Conservation (phyloP, 73 alveolate species). For the Paramecium tetraurelia region DNA sequence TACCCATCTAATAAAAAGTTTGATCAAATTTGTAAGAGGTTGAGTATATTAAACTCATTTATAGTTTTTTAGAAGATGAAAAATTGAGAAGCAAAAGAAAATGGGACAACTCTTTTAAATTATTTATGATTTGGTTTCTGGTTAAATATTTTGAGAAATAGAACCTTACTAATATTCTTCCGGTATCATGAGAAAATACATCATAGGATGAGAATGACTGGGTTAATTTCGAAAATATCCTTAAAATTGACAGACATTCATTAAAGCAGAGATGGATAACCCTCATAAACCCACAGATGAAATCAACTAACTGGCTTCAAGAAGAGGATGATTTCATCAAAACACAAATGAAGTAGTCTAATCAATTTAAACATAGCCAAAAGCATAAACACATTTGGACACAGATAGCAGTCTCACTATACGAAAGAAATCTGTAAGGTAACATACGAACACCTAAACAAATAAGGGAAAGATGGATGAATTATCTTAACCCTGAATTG, state of each 20-base stretch:
- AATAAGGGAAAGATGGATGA: slow-evolving; percentile 52
- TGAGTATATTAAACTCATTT: not conserved
- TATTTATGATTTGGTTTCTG: slow-evolving; percentile 24
- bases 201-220: slow-evolving; percentile 34
- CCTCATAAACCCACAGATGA: slow-evolving; percentile 1
- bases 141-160: not conserved
- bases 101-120: slow-evolving; percentile 48
- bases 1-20: not conserved
- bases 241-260: not conserved
- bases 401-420: not conserved
- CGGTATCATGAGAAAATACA: not conserved
- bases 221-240: slow-evolving; percentile 6
- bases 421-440: not conserved
- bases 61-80: slow-evolving; percentile 39
- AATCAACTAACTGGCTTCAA: slow-evolving; percentile 12
- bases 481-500: slow-evolving; percentile 13
- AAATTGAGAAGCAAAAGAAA: slow-evolving; percentile 24
- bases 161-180: not conserved
- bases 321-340: slow-evolving; percentile 42
- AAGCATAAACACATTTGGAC: slow-evolving; percentile 48
- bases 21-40: not conserved
- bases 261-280: slow-evolving; percentile 36
- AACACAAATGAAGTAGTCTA: not conserved
- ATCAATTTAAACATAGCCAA: not conserved
- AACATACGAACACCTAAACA: slow-evolving; percentile 39